A percentile compares a stretch with the other conserved stretches of the same genome.
Evolutionary conservation across 441 rosid species (phyloP).

Genomic region (Bruguiera hainesii): DNA sequence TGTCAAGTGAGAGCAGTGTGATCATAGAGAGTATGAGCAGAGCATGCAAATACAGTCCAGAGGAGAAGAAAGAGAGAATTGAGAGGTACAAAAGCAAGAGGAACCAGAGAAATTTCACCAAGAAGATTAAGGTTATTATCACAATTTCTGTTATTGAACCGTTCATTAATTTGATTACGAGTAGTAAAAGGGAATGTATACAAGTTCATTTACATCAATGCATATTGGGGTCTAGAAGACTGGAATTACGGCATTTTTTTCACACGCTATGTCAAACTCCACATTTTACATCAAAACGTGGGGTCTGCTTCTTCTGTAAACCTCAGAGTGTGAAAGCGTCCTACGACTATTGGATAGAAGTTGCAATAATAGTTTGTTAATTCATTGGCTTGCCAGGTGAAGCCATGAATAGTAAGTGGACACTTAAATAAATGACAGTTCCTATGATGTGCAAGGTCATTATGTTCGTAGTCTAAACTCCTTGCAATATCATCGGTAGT

Average conservation of each 20-base stretch:
- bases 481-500: too few species aligned
- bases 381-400: not conserved
- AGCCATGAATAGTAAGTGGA: too few species aligned
- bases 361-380: conserved; percentile 11
- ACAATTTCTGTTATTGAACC: not conserved
- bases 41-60: conserved; percentile 73
- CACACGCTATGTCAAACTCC: conserved; percentile 26
- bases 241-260: not conserved
- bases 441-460: too few species aligned
- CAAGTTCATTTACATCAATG: not conserved
- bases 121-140: conserved; percentile 77
- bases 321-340: too few species aligned
- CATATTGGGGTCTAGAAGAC: not conserved
- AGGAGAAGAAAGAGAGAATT: conserved; percentile 86
- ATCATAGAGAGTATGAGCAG: conserved; percentile 88
- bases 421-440: too few species aligned
- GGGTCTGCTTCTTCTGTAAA: too few species aligned
- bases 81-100: conserved; percentile 84
- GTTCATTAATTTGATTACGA: not conserved
- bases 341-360: conserved; percentile 1
- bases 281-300: conserved; percentile 6
- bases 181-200: not conserved
- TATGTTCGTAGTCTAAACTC: too few species aligned
- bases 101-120: conserved; percentile 84
- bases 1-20: conserved; percentile 71